A percentile compares a stretch with the other conserved stretches of the same genome.
Conservation (phyloP, 441 rosid genomes). For the Omphalea diandra region DNA sequence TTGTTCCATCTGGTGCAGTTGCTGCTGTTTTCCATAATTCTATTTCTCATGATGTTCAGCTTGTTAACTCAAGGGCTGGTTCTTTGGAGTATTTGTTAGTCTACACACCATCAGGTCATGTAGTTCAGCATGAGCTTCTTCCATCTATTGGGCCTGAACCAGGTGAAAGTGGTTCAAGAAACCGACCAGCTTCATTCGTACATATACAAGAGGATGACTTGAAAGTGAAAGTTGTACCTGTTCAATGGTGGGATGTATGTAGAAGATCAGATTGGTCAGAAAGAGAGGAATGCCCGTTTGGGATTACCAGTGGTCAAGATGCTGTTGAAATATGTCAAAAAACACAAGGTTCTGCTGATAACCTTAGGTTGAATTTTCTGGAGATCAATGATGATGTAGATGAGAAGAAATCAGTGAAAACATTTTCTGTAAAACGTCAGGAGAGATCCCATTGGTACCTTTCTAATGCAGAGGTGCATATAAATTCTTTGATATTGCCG, state of each 20-base stretch:
- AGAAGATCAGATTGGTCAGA: slow-evolving; percentile 88
- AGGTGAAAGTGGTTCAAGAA: slow-evolving; percentile 47
- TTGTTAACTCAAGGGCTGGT: slow-evolving; percentile 31
- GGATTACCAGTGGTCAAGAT: slow-evolving; percentile 39
- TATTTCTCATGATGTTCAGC: slow-evolving; percentile 36
- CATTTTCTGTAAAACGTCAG: slow-evolving; percentile 36
- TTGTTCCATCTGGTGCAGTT: slow-evolving; percentile 83
- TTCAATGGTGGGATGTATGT: slow-evolving; percentile 97
- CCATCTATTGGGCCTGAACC: slow-evolving; percentile 58
- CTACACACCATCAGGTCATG: slow-evolving; percentile 91
- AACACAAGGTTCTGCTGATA: slow-evolving; percentile 29
- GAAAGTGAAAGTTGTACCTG: slow-evolving; percentile 77
- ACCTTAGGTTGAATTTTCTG: slow-evolving; percentile 30
- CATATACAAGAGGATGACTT: slow-evolving; percentile 81
- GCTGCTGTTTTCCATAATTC: slow-evolving; percentile 82
- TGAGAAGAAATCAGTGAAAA: slow-evolving; percentile 27
- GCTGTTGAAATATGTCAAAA: slow-evolving; percentile 29
- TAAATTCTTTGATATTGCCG: slow-evolving; percentile 59
- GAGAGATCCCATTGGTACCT: slow-evolving; percentile 65
- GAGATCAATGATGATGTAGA: slow-evolving; percentile 38
- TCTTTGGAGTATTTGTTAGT: slow-evolving; percentile 77
- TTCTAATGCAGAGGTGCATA: slow-evolving; percentile 82
- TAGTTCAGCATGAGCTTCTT: slow-evolving; percentile 79
- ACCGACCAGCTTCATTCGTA: slow-evolving; percentile 44
- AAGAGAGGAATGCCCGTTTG: slow-evolving; percentile 66